These are phyloP conservation scores for Xylaria scruposa DNA, from an alignment of 495 filamentous ascomycete species.

Conservation along the genomic window DNA sequence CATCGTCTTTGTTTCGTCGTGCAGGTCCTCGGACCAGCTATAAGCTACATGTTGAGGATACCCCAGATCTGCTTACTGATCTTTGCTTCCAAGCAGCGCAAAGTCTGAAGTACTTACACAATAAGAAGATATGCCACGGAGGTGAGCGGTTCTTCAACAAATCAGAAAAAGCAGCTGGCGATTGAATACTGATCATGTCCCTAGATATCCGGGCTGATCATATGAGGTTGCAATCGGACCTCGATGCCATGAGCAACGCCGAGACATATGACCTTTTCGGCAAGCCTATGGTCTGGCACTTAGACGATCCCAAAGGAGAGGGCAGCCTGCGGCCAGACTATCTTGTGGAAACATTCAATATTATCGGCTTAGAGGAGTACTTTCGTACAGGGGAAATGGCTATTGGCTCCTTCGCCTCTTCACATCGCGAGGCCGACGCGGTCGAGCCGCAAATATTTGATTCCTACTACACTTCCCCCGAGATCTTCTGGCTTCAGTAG, in stretches of 20 bases:
- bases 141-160: neutral
- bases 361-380: conserved; percentile 1
- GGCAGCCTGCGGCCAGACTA: neutral
- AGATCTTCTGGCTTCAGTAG: conserved; percentile 15
- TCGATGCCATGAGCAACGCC: neutral
- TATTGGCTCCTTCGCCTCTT: neutral
- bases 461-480: conserved; percentile 19
- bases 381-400: conserved; percentile 11
- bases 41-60: neutral
- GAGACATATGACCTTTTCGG: conserved; percentile 9
- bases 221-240: conserved; percentile 6
- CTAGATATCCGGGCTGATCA: conserved; percentile 15
- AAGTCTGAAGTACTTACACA: conserved; percentile 8
- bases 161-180: neutral
- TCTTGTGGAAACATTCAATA: neutral
- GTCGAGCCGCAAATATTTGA: neutral
- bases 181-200: neutral
- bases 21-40: conserved; percentile 11
- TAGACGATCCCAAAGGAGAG: neutral
- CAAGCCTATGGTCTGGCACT: neutral
- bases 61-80: conserved; percentile 9
- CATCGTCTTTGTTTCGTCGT: conserved; percentile 42
- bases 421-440: neutral
- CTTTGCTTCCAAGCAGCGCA: conserved; percentile 16
- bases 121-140: conserved; percentile 15